Conservation (phyloP, 495 filamentous ascomycete genomes). For the Hypomontagnella monticulosa region DNA sequence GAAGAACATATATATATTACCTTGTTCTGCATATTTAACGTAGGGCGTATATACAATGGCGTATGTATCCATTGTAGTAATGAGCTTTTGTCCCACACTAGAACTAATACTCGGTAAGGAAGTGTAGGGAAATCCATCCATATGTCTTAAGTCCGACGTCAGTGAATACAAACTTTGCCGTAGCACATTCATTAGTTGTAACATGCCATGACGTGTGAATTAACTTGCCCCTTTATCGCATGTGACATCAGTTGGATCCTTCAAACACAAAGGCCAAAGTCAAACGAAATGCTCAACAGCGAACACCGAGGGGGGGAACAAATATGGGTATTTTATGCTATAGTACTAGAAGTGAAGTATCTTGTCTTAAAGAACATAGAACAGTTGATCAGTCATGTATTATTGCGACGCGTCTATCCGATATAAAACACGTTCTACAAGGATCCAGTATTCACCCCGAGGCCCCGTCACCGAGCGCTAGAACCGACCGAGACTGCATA, state of each 20-base stretch:
- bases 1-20: no score
- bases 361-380: background rate
- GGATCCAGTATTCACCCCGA: conserved; percentile 21
- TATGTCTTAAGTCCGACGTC: background rate
- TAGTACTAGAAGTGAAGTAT: no score
- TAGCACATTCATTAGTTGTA: background rate
- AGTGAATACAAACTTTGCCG: conserved; percentile 2
- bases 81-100: no score
- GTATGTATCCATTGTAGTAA: no score
- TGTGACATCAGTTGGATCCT: conserved; percentile 9
- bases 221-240: conserved; percentile 14
- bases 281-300: background rate
- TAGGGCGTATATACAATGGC: no score
- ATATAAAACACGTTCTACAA: conserved; percentile 38
- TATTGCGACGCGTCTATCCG: conserved; percentile 34
- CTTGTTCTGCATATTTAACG: no score
- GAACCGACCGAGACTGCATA: conserved; percentile 22
- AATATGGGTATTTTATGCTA: conserved; percentile 18
- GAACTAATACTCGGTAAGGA: no score
- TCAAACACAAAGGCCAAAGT: conserved; percentile 25
- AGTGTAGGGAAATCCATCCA: no score
- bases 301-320: conserved; percentile 3
- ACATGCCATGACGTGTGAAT: conserved; percentile 13
- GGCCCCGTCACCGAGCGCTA: conserved; percentile 20
- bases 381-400: conserved; percentile 23